Evolutionary conservation across 2,329 filamentous ascomycete species (phyloP), one percentile per base, ranked within the genome.

Genomic region (Beauveria caledonica): DNA sequence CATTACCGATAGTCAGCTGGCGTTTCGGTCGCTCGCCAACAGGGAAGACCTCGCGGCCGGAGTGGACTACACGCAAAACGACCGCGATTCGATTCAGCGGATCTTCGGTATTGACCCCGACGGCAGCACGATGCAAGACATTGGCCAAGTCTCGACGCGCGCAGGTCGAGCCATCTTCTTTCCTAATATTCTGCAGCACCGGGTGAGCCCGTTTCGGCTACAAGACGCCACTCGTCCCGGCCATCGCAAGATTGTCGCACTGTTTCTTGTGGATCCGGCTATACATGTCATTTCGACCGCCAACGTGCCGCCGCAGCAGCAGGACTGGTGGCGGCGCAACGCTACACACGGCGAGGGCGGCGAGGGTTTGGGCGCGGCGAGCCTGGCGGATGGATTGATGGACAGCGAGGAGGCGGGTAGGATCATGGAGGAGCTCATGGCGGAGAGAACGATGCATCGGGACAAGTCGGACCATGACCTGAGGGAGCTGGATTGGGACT

Each of bases 181-280:
- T 65, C 82, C 83, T 1, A 86, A 81, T 66, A 63, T 74, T 2
- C 72, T 71, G 21, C 82, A 85, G 65, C 81, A 85, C 64, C 71
- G 72, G 2, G 81, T 85, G 1, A 66, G 70, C 9, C 74, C 78
- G 0, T 86, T 86, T 63, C 63, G 69, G 8, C 76, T 87, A 0
- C 69, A 64, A 0, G 84, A 88, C 64, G 70, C 68, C 3, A 76
- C 78, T 0, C 76, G 73, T 27, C 76, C 81, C 0, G 85, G 85
- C 2, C 80, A 86, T 64, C 76, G 82, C 17, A 82, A 83, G 66
- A 81, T 86, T 57, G 70, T 87, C 2, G 82, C 80, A 0, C 71
- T 87, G 13, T 87, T 82, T 67, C 76, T 87, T 2, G 78, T 87
- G 2, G 82, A 87, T 66, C 85, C 85, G 0, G 66, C 76, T 19